phyloP scores from a whole-genome alignment of 306 rosid species.

The Echinosophora koreensis region DNA sequence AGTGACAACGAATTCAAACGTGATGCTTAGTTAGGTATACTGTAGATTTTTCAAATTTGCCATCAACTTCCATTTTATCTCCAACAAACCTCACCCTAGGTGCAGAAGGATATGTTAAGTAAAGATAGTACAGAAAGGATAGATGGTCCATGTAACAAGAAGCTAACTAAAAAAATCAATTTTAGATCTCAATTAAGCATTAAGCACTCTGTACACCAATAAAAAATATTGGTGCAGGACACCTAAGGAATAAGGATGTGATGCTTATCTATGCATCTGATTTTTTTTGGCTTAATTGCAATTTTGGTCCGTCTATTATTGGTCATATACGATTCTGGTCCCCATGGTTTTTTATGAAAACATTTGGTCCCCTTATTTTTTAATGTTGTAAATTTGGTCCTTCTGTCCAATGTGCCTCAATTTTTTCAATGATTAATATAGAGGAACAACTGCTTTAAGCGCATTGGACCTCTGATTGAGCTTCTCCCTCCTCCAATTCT shows the following conservation, averaged over 20 bases:
- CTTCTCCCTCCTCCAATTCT: no score
- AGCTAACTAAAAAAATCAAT: background rate
- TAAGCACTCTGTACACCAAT: background rate
- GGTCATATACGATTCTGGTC: no score
- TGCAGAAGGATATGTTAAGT: slow-evolving; percentile 1
- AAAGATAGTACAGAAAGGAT: background rate
- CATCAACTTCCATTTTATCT: background rate
- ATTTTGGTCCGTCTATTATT: no score
- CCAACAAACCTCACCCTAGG: background rate
- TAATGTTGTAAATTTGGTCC: no score
- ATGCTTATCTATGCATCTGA: background rate
- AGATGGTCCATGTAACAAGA: background rate
- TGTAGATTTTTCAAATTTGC: background rate
- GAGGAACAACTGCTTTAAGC: no score
- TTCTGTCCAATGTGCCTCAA: no score
- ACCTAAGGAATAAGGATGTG: background rate
- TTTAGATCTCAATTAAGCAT: background rate
- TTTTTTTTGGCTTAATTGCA: background rate
- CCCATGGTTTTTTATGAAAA: no score
- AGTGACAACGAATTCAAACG: background rate
- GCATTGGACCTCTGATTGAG: no score
- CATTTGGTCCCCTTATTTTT: no score
- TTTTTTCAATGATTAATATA: no score
- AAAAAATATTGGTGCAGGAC: slow-evolving; percentile 1
- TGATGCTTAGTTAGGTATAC: background rate